Percentiles rank a stretch among this genome's conserved stretches.
phyloP scores from a whole-genome alignment of 768 basidiomycete genomes.

The Epithele typhae region DNA sequence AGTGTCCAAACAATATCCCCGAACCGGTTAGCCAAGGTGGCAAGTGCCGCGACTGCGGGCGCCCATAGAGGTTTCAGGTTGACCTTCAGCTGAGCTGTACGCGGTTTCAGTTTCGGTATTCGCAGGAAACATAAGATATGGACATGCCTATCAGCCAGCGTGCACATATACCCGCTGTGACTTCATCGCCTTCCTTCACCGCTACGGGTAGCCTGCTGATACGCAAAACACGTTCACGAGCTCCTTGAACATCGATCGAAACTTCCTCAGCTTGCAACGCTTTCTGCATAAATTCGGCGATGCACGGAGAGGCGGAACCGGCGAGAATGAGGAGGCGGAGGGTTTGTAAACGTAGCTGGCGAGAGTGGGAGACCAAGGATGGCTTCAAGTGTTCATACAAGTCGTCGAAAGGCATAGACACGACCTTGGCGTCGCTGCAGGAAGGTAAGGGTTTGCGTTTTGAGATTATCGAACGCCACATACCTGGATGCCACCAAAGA shows the following conservation, averaged over 20 bases:
- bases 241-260: constrained; percentile 71
- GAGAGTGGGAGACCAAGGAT: constrained; percentile 70
- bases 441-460: neutral
- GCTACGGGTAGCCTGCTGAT: constrained; percentile 68
- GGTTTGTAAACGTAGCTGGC: constrained; percentile 54
- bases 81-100: constrained; percentile 83
- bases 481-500: constrained; percentile 46
- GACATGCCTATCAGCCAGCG: constrained; percentile 63
- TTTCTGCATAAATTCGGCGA: constrained; percentile 52
- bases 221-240: constrained; percentile 77
- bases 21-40: constrained; percentile 46
- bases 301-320: constrained; percentile 37
- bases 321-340: constrained; percentile 61
- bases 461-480: constrained; percentile 5
- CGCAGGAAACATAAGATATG: too few species aligned
- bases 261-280: constrained; percentile 82
- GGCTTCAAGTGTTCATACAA: constrained; percentile 50
- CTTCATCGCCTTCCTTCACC: constrained; percentile 49
- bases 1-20: constrained; percentile 70
- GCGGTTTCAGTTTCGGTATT: too few species aligned
- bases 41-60: constrained; percentile 68
- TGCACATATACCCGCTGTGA: constrained; percentile 58
- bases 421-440: neutral
- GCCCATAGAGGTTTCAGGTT: constrained; percentile 90
- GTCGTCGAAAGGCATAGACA: constrained; percentile 33